These are phyloP conservation scores for Cenococcum geophilum DNA, from an alignment of 495 filamentous ascomycete species.

Conservation along the genomic window DNA sequence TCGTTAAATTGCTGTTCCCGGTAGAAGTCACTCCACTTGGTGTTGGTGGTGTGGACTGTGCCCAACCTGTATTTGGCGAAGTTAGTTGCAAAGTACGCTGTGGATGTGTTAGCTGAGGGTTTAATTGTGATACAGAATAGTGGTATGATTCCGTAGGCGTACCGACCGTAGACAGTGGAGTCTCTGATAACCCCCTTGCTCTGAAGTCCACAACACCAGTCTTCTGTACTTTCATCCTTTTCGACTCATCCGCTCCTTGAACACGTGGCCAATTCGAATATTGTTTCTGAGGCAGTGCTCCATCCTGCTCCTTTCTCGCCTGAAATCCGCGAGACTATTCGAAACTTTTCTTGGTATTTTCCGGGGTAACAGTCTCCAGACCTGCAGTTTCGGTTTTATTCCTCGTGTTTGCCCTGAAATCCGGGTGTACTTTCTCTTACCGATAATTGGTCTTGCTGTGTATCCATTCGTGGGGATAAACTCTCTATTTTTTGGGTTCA, in stretches of 20 bases:
- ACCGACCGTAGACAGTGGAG: slow-evolving; percentile 12
- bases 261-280: slow-evolving; percentile 9
- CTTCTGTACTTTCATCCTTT: slow-evolving; percentile 8
- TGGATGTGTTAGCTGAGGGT: background rate
- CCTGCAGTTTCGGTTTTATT: slow-evolving; percentile 8
- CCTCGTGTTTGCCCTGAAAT: slow-evolving; percentile 9
- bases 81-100: background rate
- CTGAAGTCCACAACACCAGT: slow-evolving; percentile 22
- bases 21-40: background rate
- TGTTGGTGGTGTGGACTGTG: slow-evolving; percentile 1
- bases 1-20: slow-evolving; percentile 3
- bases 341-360: slow-evolving; percentile 1
- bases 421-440: slow-evolving; percentile 10
- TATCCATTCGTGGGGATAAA: background rate
- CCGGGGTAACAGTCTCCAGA: slow-evolving; percentile 10
- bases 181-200: slow-evolving; percentile 11
- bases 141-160: slow-evolving; percentile 20
- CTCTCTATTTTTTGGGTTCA: background rate
- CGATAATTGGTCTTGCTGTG: slow-evolving; percentile 12
- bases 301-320: background rate
- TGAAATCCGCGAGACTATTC: slow-evolving; percentile 2
- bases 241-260: slow-evolving; percentile 10
- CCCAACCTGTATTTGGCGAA: slow-evolving; percentile 7
- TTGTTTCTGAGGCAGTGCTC: background rate
- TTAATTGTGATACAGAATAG: background rate